Conservation (phyloP, 2,329 filamentous ascomycete species). For the Colletotrichum gloeosporioides region DNA sequence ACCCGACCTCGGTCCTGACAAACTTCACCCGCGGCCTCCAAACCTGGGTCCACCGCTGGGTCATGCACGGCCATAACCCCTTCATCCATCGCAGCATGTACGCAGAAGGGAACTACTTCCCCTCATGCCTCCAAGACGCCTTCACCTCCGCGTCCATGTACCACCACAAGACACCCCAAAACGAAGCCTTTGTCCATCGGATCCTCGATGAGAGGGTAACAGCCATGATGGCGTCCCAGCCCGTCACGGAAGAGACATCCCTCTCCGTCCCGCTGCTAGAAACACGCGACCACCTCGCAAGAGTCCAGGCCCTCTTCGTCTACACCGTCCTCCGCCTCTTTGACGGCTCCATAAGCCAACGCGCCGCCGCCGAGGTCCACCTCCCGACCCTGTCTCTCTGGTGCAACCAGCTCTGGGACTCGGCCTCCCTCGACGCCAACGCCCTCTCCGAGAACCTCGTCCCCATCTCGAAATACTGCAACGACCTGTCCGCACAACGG, state of each 20-base stretch:
- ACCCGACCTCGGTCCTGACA: conserved; percentile 23
- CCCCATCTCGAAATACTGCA: not conserved
- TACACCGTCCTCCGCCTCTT: conserved; percentile 29
- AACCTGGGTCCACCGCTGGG: conserved; percentile 29
- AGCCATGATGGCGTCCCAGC: conserved; percentile 16
- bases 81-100: conserved; percentile 32
- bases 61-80: conserved; percentile 25
- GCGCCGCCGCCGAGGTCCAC: conserved; percentile 25
- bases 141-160: conserved; percentile 27
- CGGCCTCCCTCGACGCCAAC: conserved; percentile 13
- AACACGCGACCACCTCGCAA: conserved; percentile 23
- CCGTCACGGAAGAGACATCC: not conserved
- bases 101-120: conserved; percentile 19
- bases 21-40: conserved; percentile 27
- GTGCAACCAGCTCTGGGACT: conserved; percentile 22
- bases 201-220: conserved; percentile 26
- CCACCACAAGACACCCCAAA: conserved; percentile 25
- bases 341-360: conserved; percentile 26
- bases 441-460: not conserved
- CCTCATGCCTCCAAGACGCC: conserved; percentile 28
- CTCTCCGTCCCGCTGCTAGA: not conserved
- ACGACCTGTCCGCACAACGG: not conserved
- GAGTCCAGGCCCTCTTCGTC: conserved; percentile 27
- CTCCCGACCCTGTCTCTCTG: conserved; percentile 23
- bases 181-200: conserved; percentile 24